Evolutionary conservation across 2,329 filamentous ascomycete species (phyloP).

Genomic region (Talaromyces sp.): DNA sequence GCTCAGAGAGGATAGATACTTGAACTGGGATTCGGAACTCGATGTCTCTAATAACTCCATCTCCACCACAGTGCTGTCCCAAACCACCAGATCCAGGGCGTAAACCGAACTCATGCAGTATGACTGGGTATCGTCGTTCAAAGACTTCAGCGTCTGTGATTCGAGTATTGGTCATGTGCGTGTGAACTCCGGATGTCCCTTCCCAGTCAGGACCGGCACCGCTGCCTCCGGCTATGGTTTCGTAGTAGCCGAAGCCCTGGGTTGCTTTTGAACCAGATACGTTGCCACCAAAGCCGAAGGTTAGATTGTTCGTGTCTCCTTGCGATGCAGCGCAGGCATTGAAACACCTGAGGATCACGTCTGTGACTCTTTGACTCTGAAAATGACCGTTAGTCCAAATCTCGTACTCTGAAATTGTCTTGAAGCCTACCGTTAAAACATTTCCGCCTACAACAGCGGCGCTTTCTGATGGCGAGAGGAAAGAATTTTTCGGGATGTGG

Average conservation of each 20-base stretch:
- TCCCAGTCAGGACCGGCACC: conserved; percentile 70
- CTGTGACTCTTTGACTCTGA: conserved; percentile 63
- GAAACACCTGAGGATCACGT: conserved; percentile 73
- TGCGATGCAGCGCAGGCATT: conserved; percentile 68
- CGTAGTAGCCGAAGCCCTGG: conserved; percentile 73
- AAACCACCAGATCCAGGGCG: conserved; percentile 58
- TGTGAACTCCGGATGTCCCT: conserved; percentile 71
- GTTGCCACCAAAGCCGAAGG: conserved; percentile 70
- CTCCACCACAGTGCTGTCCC: conserved; percentile 65
- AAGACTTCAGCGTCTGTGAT: conserved; percentile 79
- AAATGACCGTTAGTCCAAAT: background rate
- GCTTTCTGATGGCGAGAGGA: conserved; percentile 65
- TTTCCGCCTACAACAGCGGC: conserved; percentile 76
- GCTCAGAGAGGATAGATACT: conserved; percentile 68
- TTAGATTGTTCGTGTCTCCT: conserved; percentile 73
- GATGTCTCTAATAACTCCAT: conserved; percentile 72
- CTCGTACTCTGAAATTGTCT: background rate
- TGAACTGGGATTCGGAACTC: conserved; percentile 75
- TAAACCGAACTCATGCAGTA: conserved; percentile 65
- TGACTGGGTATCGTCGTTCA: conserved; percentile 68
- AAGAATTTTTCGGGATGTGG: conserved; percentile 62
- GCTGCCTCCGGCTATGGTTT: conserved; percentile 73
- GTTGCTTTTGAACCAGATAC: conserved; percentile 47
- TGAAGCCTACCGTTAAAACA: conserved; percentile 56
- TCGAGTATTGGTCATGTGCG: conserved; percentile 80